A percentile compares a stretch with the other conserved stretches of the same genome.
Evolutionary conservation across 345 rosid species (phyloP).

Genomic region (Triadica sebifera): DNA sequence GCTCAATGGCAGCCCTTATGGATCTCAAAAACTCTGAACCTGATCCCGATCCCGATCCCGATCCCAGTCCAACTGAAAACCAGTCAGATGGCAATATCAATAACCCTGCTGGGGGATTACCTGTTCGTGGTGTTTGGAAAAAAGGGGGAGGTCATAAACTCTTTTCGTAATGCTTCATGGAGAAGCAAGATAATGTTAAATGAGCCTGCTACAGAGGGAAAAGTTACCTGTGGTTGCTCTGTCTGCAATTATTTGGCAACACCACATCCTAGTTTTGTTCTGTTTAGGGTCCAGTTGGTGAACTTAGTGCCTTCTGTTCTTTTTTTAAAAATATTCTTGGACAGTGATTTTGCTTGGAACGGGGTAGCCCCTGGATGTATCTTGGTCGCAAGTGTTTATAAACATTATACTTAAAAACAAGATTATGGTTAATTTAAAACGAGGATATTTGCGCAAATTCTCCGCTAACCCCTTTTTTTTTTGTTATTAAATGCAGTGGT

Average conservation of each 20-base stretch:
- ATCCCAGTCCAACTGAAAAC: constrained; percentile 16
- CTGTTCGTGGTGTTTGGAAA: constrained; percentile 71
- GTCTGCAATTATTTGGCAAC: constrained; percentile 6
- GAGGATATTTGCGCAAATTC: background rate
- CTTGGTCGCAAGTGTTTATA: constrained; percentile 8
- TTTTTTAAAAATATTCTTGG: background rate
- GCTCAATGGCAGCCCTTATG: constrained; percentile 60
- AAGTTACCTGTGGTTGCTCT: background rate
- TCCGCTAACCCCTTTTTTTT: background rate
- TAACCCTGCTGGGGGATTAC: constrained; percentile 35
- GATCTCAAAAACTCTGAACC: constrained; percentile 46
- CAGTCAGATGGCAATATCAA: constrained; percentile 24
- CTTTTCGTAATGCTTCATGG: constrained; percentile 29
- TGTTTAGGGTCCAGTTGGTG: background rate
- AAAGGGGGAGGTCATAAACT: constrained; percentile 67
- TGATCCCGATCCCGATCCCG: constrained; percentile 39
- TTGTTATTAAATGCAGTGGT: too few relatives aligned
- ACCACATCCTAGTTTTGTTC: background rate
- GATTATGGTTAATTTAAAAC: background rate
- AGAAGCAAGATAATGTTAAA: background rate
- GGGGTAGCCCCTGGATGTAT: constrained; percentile 1
- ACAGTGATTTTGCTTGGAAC: background rate
- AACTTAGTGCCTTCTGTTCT: background rate
- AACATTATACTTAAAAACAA: background rate
- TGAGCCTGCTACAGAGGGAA: background rate